Evolutionary conservation across 164 flowering plant species (phyloP).

Genomic region (Dillenia turbinata): DNA sequence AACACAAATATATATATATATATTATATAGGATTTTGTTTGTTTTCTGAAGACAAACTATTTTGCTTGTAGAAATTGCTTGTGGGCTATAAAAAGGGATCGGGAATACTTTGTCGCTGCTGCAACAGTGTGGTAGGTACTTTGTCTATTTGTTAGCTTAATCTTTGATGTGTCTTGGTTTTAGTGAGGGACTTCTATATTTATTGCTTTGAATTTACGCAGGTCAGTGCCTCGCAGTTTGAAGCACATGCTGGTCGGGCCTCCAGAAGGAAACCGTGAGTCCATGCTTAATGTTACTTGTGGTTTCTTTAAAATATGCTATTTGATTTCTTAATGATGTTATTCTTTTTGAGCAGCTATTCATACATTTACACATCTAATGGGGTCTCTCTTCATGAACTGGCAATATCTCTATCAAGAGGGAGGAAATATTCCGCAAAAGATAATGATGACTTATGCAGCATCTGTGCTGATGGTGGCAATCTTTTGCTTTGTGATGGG

Average conservation of each 20-base stretch:
- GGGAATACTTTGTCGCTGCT: constrained; percentile 69
- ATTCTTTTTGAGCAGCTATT: constrained; percentile 47
- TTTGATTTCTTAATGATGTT: constrained; percentile 5
- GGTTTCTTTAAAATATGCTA: neutral
- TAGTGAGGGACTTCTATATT: constrained; percentile 8
- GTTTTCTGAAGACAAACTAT: no score
- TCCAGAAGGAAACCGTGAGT: constrained; percentile 91
- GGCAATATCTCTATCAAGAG: constrained; percentile 48
- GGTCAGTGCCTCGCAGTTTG: constrained; percentile 94
- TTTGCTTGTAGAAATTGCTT: constrained; percentile 44
- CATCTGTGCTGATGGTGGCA: constrained; percentile 69
- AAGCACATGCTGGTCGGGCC: constrained; percentile 96
- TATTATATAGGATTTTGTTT: no score
- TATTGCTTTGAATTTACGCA: constrained; percentile 13
- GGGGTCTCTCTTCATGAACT: constrained; percentile 92
- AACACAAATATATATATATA: neutral
- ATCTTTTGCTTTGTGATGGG: constrained; percentile 73
- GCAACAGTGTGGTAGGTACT: constrained; percentile 59
- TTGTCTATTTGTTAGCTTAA: neutral
- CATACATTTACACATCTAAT: constrained; percentile 75
- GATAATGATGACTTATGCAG: constrained; percentile 85
- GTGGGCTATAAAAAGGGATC: constrained; percentile 66
- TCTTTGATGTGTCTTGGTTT: constrained; percentile 15
- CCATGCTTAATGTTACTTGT: neutral
- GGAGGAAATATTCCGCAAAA: constrained; percentile 29